These are phyloP conservation scores for Malus hybrid DNA, from an alignment of 331 rosid species.

Conservation along the genomic window DNA sequence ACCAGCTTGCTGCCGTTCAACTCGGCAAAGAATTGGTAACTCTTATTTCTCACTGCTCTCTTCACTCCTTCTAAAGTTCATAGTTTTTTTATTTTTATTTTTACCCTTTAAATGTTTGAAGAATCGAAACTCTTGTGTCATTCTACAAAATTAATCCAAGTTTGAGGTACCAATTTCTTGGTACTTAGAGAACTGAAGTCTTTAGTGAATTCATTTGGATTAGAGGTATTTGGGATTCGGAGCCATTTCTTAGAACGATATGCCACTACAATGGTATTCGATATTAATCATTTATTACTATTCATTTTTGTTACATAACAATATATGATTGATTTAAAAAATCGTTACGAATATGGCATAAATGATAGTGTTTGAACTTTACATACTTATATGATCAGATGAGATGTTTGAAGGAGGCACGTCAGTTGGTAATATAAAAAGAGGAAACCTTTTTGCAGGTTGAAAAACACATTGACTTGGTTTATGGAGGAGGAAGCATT, in stretches of 20 bases:
- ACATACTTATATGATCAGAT: background rate
- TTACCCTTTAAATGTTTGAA: background rate
- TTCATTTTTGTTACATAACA: too few relatives aligned
- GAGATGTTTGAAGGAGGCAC: background rate
- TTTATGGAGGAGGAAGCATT: constrained; percentile 96
- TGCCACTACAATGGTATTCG: too few relatives aligned
- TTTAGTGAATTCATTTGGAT: background rate
- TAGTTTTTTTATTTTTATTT: background rate
- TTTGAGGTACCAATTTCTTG: background rate
- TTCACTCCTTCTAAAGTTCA: background rate
- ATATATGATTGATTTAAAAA: accelerated
- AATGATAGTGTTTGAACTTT: background rate
- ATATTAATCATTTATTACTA: too few relatives aligned
- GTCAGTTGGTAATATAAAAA: constrained; percentile 6
- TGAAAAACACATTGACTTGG: constrained; percentile 83
- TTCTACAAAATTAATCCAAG: background rate
- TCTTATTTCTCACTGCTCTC: background rate
- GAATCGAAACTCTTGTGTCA: background rate
- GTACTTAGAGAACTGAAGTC: background rate
- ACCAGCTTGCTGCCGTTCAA: constrained; percentile 73
- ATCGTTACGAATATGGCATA: background rate
- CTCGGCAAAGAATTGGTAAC: constrained; percentile 76
- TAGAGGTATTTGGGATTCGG: background rate
- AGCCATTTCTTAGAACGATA: background rate
- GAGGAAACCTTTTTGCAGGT: constrained; percentile 31